These are phyloP conservation scores for Fallopia convolvulus DNA, from an alignment of 148 eudicot species.

Conservation along the genomic window DNA sequence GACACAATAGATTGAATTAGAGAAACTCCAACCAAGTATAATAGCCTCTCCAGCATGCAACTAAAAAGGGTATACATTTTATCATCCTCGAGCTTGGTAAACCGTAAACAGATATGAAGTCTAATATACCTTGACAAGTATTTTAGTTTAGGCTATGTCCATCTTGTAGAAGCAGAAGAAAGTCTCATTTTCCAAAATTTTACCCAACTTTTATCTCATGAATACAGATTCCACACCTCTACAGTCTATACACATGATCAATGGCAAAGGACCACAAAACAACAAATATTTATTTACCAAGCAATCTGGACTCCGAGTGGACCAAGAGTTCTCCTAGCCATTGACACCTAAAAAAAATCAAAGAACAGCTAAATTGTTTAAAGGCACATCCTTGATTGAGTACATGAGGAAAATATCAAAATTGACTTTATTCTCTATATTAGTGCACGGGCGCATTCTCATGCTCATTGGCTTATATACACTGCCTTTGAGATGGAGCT, in stretches of 20 bases:
- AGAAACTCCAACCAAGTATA: neutral
- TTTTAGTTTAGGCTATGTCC: neutral
- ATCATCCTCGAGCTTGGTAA: neutral
- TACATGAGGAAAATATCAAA: neutral
- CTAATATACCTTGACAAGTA: neutral
- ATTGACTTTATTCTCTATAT: neutral
- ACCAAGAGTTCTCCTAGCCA: constrained; percentile 92
- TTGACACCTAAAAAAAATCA: constrained; percentile 60
- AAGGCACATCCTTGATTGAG: neutral
- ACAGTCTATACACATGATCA: neutral
- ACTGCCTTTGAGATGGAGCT: too few species aligned
- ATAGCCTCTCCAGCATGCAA: neutral
- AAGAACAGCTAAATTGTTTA: constrained; percentile 4
- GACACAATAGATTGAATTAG: constrained; percentile 12
- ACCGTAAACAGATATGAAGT: neutral
- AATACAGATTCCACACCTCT: neutral
- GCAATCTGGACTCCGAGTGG: constrained; percentile 72
- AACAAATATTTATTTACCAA: constrained; percentile 41
- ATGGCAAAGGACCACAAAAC: neutral
- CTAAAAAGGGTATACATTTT: neutral
- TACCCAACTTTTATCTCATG: neutral
- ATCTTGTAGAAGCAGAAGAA: neutral
- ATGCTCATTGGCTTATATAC: too few species aligned
- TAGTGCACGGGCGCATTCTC: too few species aligned
- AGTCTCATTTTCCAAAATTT: neutral